Percentiles rank a stretch among this genome's conserved stretches.
These are phyloP conservation scores for Acidiella bohemica DNA, from an alignment of 495 filamentous ascomycete genomes.

Conservation along the genomic window DNA sequence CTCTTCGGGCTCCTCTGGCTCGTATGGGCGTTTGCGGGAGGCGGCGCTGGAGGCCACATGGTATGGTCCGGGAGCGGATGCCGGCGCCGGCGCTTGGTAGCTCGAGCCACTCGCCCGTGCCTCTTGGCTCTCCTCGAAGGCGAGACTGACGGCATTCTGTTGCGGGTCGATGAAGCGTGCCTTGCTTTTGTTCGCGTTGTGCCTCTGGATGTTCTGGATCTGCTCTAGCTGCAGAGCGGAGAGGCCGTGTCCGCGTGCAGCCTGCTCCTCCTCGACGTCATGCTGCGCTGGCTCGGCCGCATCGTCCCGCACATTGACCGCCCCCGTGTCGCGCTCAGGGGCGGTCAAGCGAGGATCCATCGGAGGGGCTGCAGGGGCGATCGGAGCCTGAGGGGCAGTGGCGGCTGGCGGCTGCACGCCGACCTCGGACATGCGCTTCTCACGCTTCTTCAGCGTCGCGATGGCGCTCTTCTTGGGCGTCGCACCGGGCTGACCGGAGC, in stretches of 20 bases:
- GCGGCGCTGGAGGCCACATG: conserved; percentile 2
- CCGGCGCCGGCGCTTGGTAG: neutral
- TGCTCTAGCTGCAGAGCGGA: neutral
- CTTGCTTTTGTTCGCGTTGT: conserved; percentile 21
- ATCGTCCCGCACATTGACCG: conserved; percentile 5
- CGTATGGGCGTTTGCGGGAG: conserved; percentile 12
- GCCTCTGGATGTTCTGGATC: conserved; percentile 14
- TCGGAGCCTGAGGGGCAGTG: neutral
- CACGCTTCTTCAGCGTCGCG: conserved; percentile 1
- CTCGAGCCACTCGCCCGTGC: neutral
- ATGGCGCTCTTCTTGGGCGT: conserved; percentile 5
- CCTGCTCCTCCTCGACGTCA: neutral
- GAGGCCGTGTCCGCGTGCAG: neutral
- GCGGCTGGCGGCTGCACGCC: neutral
- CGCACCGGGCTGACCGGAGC: conserved; percentile 1
- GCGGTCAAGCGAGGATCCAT: neutral
- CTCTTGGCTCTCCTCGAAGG: conserved; percentile 21
- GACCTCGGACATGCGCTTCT: neutral
- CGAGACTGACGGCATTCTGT: conserved; percentile 23
- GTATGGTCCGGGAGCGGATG: conserved; percentile 18
- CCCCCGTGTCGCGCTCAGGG: neutral
- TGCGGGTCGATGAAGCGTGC: conserved; percentile 31
- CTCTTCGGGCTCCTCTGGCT: conserved; percentile 10
- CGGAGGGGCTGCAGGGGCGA: neutral
- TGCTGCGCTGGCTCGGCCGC: neutral